Conservation (phyloP, 805 yeast species). For the Pichia heedii region DNA sequence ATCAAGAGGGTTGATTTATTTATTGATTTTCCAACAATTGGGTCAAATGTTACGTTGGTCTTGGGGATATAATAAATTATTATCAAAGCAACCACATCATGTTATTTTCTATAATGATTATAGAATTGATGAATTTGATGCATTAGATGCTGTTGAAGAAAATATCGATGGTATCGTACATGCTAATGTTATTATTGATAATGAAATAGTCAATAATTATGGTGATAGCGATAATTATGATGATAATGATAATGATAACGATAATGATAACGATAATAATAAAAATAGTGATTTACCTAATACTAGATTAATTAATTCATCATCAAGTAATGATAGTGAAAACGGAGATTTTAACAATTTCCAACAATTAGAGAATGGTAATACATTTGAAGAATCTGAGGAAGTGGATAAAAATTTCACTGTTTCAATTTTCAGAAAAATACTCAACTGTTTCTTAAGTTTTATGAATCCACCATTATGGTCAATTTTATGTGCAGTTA, state of each 20-base stretch:
- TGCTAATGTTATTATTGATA: background rate
- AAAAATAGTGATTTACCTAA: no score
- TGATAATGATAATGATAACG: background rate
- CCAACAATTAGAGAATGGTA: background rate
- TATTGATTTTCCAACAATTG: constrained; percentile 70
- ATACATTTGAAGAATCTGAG: background rate
- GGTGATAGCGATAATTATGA: background rate
- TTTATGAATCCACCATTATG: constrained; percentile 75
- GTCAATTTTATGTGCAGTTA: constrained; percentile 60
- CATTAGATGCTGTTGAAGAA: background rate
- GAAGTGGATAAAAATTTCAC: constrained; percentile 4
- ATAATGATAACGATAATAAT: background rate
- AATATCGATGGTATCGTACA: background rate
- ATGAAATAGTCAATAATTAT: constrained; percentile 1
- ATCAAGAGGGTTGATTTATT: constrained; percentile 65
- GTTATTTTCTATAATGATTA: constrained; percentile 19
- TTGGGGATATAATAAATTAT: constrained; percentile 72
- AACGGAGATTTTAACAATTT: background rate
- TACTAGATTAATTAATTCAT: no score
- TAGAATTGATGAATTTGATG: background rate
- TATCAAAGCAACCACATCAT: constrained; percentile 40
- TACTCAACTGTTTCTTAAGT: constrained; percentile 8
- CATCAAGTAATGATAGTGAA: background rate
- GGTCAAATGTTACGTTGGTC: constrained; percentile 82
- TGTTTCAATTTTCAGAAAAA: background rate